Percentiles rank a stretch among this genome's conserved stretches.
These are phyloP conservation scores for Cyberlindnera veronae DNA, from an alignment of 805 yeast genomes.

Conservation along the genomic window DNA sequence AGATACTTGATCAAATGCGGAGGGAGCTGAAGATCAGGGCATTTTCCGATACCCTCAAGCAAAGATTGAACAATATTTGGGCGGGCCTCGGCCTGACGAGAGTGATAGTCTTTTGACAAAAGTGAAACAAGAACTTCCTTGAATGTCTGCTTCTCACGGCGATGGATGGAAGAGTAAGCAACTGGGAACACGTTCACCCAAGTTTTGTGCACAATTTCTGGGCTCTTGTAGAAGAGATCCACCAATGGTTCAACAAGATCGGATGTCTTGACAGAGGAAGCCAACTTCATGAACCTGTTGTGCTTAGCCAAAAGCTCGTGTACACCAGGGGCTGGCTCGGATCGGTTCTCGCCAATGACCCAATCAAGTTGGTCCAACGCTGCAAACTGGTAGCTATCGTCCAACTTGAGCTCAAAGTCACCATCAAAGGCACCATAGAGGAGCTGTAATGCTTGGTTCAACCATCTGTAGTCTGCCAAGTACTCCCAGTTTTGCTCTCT, in stretches of 20 bases:
- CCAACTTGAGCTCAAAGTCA: slow-evolving; percentile 43
- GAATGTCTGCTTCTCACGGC: slow-evolving; percentile 79
- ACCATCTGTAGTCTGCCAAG: slow-evolving; percentile 89
- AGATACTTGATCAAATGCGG: slow-evolving; percentile 90
- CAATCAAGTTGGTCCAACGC: slow-evolving; percentile 41
- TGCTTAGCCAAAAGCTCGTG: slow-evolving; percentile 31
- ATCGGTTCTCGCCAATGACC: slow-evolving; percentile 22
- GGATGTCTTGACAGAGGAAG: slow-evolving; percentile 43
- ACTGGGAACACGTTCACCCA: slow-evolving; percentile 86
- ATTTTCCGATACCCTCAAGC: slow-evolving; percentile 75
- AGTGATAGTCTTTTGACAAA: slow-evolving; percentile 86
- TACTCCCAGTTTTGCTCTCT: slow-evolving; percentile 97
- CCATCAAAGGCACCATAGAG: slow-evolving; percentile 73
- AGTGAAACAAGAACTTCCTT: slow-evolving; percentile 75
- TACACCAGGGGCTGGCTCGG: slow-evolving; percentile 27
- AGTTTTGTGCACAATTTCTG: slow-evolving; percentile 72
- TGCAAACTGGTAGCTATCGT: slow-evolving; percentile 50
- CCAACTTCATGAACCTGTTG: slow-evolving; percentile 26
- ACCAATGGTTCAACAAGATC: slow-evolving; percentile 68
- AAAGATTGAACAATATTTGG: slow-evolving; percentile 86
- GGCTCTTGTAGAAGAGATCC: slow-evolving; percentile 78
- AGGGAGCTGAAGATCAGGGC: slow-evolving; percentile 76
- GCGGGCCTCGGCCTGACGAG: slow-evolving; percentile 80
- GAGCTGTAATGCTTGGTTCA: slow-evolving; percentile 87
- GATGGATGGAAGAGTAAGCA: slow-evolving; percentile 69